Conservation (phyloP, 441 rosid genomes). For the Populus hybrid region DNA sequence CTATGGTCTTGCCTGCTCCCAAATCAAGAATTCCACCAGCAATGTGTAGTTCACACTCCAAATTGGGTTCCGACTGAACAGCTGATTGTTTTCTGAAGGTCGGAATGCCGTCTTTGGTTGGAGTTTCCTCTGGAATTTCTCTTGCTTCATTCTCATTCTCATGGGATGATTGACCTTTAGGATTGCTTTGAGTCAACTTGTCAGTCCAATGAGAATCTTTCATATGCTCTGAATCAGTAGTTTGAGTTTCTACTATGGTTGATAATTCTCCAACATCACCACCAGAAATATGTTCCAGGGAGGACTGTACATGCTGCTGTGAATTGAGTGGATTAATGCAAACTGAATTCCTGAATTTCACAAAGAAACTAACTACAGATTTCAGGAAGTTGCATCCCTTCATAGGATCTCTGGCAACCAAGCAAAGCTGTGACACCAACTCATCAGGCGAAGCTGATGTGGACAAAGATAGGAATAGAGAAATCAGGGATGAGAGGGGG, state of each 20-base stretch:
- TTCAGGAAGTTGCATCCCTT: conserved; percentile 18
- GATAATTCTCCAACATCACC: conserved; percentile 24
- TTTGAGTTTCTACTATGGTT: conserved; percentile 24
- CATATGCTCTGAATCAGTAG: conserved; percentile 16
- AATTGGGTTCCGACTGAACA: conserved; percentile 11
- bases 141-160: conserved; percentile 13
- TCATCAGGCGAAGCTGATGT: conserved; percentile 28
- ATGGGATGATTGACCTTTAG: conserved; percentile 18
- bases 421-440: conserved; percentile 33
- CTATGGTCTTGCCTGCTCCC: conserved; percentile 21
- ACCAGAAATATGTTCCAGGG: conserved; percentile 21
- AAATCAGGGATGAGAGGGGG: background rate
- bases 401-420: conserved; percentile 36
- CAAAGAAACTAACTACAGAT: conserved; percentile 32
- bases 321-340: conserved; percentile 22
- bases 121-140: conserved; percentile 3
- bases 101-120: conserved; percentile 9
- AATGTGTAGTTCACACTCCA: conserved; percentile 18
- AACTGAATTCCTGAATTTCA: conserved; percentile 40
- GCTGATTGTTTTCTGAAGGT: conserved; percentile 13
- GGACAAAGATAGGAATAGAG: background rate
- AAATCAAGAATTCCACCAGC: conserved; percentile 14
- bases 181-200: conserved; percentile 13
- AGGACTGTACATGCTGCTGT: conserved; percentile 17
- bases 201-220: conserved; percentile 29